Percentiles rank a stretch among this genome's conserved stretches.
phyloP scores from a whole-genome alignment of 2,329 filamentous ascomycete genomes.

The Trichophyton simii region DNA sequence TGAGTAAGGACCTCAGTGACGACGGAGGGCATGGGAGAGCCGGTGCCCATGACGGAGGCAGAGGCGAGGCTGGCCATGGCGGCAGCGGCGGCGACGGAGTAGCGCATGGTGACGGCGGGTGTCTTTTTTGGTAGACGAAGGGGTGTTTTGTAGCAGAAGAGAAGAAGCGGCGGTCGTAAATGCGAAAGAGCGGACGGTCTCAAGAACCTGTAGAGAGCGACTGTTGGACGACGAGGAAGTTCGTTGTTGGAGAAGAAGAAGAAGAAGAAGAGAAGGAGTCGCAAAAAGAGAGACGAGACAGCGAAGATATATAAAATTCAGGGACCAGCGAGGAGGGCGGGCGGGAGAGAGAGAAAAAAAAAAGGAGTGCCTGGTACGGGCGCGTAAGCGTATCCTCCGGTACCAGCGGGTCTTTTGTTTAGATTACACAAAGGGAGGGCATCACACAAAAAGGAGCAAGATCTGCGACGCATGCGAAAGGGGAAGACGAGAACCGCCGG shows the following conservation, averaged over 20 bases:
- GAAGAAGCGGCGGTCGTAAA: neutral
- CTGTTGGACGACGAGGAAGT: neutral
- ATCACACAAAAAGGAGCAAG: neutral
- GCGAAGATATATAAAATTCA: conserved; percentile 10
- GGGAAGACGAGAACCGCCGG: neutral
- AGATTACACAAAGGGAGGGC: neutral
- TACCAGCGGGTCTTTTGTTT: neutral
- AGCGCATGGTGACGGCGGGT: conserved; percentile 35
- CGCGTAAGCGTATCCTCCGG: neutral
- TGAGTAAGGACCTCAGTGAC: conserved; percentile 37
- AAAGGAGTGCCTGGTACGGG: neutral
- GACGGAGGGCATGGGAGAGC: conserved; percentile 3
- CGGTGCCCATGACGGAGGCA: conserved; percentile 17
- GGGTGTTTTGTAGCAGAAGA: neutral
- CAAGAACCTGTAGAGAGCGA: conserved; percentile 18
- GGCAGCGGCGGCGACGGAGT: conserved; percentile 32
- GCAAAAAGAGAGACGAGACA: conserved; percentile 3
- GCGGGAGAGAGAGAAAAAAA: neutral
- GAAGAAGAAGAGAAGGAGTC: conserved; percentile 12
- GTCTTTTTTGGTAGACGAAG: conserved; percentile 8
- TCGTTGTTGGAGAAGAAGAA: conserved; percentile 5
- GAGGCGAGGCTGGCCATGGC: conserved; percentile 30
- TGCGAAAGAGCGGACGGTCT: conserved; percentile 29
- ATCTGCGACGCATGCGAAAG: neutral
- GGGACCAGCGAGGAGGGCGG: neutral